Evolutionary conservation across 106 monocot species (phyloP), one percentile per base, ranked within the genome.

Genomic region (Iris macrosiphon): DNA sequence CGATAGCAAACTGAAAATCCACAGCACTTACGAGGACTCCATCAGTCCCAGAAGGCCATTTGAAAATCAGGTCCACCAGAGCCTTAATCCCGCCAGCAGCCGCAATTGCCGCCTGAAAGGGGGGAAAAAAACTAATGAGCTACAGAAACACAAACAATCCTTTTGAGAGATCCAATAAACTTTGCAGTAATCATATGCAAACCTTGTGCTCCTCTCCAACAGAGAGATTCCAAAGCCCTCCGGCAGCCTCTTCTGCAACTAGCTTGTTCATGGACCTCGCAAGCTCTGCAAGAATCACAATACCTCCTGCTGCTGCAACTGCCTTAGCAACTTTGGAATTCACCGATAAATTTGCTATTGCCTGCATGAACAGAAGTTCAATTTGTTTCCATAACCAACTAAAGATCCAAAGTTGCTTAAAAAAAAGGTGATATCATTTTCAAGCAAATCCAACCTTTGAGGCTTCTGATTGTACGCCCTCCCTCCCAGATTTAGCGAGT

Each of bases 201-300:
- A 96, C 95, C 96, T 96, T 96, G 66, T 96, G 90, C 56, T 96
- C 96, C 65, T 96, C 96, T 13, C 96, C 96, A 23, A 96, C 96
- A 40, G 96, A 96, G 57, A 96, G 96, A 57, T 96, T 96, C 96
- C 96, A 96, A 56, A 96, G 90, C 40, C 96, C 96, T 48, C 96
- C 96, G 55, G 96, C 96, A 65, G 90, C 96, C 63, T 96, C 96
- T 73, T 96, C 96, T 45, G 90, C 96, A 49, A 96, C 96, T 56
- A 96, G 61, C 55, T 77, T 81, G 60, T 96, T 96, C 80, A 77
- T 77, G 37, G 96, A 96, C 59, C 77, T 79, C 28, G 96, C 90
- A 16, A 96, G 66, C 45, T 80, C 72, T 24, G 86, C 79, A 18
- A 96, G 74, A 31, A 96, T 78, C 19, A 30, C 34, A 29, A 96